Base-by-base conservation (phyloP, 2,329 filamentous ascomycete genomes). In the Fusarium chlamydosporum region DNA sequence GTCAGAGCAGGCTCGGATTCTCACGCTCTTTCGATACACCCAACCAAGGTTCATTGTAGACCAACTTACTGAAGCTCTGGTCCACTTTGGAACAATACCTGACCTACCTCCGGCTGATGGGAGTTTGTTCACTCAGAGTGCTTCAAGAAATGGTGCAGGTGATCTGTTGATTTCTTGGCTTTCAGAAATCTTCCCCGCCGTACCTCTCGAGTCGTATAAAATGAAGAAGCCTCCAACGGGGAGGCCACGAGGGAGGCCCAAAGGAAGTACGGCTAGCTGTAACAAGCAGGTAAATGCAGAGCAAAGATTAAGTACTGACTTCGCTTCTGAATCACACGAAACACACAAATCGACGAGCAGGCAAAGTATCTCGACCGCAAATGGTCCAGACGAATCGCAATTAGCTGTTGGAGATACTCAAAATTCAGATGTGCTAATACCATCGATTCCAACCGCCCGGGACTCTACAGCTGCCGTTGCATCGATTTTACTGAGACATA, bases 41-140 rank as follows among this genome's bases (percentile, higher is more conserved):
- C 82, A 86, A 66, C 88, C 88, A 11, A 40, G 72, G 82, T 10
- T 79, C 82, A 4, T 90, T 1, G 87, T 89, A 20, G 87, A 90
- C 62, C 87, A 89, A 71, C 79, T 91, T 34, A 89, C 86, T 73
- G 89, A 85, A 69, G 88, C 86, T 3, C 74, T 90, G 55, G 83
- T 85, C n/a, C 89, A 88, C 69, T 90, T 90, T 76, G 88, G 88
- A 9, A 87, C 88, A 27, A 82, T 86, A 45, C 86, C 87, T 37
- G 84, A 83, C 29, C 84, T 83, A 6, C 84, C 85, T 9, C 82
- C 84, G 7, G 83, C 86, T n/a, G 81, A 83, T 0, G 76, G 82
- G 29, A 80, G 84, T 66, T 78, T 76, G 3, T 90, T 89, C 53
- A 88, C 88, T 3, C 79, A 82, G 27, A 90, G 88, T 68, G 83